Base-by-base conservation (phyloP, 2,329 filamentous ascomycete genomes). In the Dactylonectria estremocensis region DNA sequence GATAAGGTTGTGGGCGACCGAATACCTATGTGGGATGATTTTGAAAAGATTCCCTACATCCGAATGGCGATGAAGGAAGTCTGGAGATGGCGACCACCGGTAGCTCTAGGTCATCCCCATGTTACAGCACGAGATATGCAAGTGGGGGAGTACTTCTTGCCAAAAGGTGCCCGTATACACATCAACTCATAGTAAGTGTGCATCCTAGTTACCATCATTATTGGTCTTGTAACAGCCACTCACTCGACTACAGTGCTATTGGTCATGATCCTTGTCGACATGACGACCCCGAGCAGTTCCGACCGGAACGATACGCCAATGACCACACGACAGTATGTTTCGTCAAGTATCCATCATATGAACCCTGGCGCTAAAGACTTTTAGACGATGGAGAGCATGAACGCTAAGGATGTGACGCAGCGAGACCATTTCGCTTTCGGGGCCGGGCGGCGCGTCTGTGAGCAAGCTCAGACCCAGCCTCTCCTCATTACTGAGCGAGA, bases 361-460 rank as follows among this genome's bases (percentile, higher is more conserved):
- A n/a, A n/a, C n/a, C n/a, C n/a, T n/a, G n/a, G n/a, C n/a, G n/a
- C n/a, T n/a, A n/a, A n/a, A n/a, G n/a, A n/a, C n/a, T n/a, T n/a
- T n/a, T n/a, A n/a, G n/a, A n/a, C n/a, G n/a, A n/a, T n/a, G n/a
- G 53, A 65, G 31, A 65, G 62, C 22, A 40, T 40, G 6, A 65
- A 65, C 37, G 40, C 48, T 2, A 16, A 33, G 7, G 62, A 65
- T 28, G 62, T 54, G 28, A 54, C 35, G 10, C 33, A 59, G 13
- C 55, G 62, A 2, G 62, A 65, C 7, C 62, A 65, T 22, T 65
- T 59, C 13, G 62, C 62, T 2, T 65, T 65, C 53, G 62, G 62
- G 3, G 40, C 48, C n/a, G 62, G 62, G 3, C 22, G 62, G 18
- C n/a, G 62, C 9, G 33, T 35, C 13, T 65, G 61, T 64, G 37